Percentiles rank a stretch among this genome's conserved stretches.
These are phyloP conservation scores for Pichia thaimueangensis DNA, from an alignment of 805 yeast genomes.

Conservation along the genomic window DNA sequence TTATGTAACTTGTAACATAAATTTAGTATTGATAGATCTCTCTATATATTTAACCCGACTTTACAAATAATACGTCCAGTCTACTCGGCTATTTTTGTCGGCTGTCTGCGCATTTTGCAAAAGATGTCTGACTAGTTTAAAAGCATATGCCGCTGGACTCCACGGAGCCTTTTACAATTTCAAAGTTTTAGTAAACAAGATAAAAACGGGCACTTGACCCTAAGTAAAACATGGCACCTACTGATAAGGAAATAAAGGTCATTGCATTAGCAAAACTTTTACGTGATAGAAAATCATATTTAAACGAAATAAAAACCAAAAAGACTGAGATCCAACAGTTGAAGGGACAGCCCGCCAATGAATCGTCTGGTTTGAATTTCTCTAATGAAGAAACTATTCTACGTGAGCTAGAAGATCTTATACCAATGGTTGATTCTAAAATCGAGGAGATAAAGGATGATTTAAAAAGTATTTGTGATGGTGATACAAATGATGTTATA, in stretches of 20 bases:
- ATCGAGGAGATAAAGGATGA: conserved; percentile 4
- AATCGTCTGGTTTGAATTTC: neutral
- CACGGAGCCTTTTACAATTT: no score
- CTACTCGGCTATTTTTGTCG: no score
- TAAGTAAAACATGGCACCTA: conserved; percentile 50
- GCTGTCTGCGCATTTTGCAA: no score
- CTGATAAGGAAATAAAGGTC: conserved; percentile 62
- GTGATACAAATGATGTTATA: neutral
- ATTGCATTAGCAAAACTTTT: conserved; percentile 62
- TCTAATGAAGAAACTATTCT: conserved; percentile 15
- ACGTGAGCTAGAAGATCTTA: conserved; percentile 17
- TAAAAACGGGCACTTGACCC: no score
- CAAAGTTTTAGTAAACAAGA: no score
- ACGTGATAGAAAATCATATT: conserved; percentile 60
- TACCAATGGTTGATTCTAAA: conserved; percentile 16
- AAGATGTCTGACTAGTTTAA: no score
- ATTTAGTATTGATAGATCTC: no score
- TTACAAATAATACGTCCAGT: no score
- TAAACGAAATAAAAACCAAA: conserved; percentile 41
- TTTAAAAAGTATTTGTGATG: neutral
- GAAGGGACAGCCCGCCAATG: neutral
- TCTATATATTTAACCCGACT: no score
- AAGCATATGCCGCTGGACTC: no score
- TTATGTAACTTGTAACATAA: no score
- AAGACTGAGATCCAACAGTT: conserved; percentile 7